A percentile compares a stretch with the other conserved stretches of the same genome.
These are phyloP conservation scores for Apiospora marii DNA, from an alignment of 2,329 filamentous ascomycete genomes.

Conservation along the genomic window DNA sequence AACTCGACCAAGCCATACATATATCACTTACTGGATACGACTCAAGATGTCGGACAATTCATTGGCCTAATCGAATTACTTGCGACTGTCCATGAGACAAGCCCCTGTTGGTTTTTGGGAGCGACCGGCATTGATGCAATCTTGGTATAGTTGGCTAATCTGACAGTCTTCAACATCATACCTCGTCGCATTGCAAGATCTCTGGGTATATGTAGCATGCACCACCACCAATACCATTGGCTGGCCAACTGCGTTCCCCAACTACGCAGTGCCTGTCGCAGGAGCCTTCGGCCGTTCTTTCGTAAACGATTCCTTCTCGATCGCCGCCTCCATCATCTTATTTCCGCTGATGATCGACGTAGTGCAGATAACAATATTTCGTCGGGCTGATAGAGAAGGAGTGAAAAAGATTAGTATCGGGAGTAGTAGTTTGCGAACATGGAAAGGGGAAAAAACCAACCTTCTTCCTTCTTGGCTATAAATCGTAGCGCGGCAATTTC, in stretches of 20 bases:
- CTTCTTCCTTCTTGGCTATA: conserved; percentile 83
- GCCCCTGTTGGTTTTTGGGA: not conserved
- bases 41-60: not conserved
- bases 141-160: not conserved
- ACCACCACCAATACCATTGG: not conserved
- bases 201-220: conserved; percentile 8
- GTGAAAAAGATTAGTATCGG: not conserved
- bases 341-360: conserved; percentile 92
- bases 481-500: conserved; percentile 95
- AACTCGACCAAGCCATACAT: not conserved
- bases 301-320: conserved; percentile 74
- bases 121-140: not conserved
- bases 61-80: not conserved
- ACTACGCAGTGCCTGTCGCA: conserved; percentile 12
- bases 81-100: not conserved
- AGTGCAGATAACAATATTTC: conserved; percentile 89
- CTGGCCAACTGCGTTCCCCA: not conserved
- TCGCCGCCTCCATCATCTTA: conserved; percentile 84
- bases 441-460: conserved; percentile 47
- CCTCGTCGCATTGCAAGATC: not conserved
- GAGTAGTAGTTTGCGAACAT: not conserved
- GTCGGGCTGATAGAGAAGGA: conserved; percentile 62
- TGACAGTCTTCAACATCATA: not conserved
- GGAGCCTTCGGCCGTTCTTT: conserved; percentile 45
- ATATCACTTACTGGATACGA: not conserved